Evolutionary conservation across 2,329 filamentous ascomycete genomes (phyloP), one percentile per base, ranked within the genome.

Genomic region (Stagonosporopsis vannaccii): DNA sequence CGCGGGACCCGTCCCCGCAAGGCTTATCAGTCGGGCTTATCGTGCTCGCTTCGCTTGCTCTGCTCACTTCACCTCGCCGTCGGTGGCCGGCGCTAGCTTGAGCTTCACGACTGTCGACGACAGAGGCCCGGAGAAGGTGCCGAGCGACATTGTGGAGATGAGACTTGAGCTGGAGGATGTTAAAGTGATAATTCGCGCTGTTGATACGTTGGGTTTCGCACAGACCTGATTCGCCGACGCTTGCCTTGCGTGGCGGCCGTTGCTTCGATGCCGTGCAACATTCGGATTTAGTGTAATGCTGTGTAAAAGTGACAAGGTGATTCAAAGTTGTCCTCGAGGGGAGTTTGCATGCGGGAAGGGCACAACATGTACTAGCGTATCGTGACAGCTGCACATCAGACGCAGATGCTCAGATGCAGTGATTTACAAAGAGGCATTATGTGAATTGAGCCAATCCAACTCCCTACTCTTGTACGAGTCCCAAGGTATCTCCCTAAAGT

Each of bases 401-500:
- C 37, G 15, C 5, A 25, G 37, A 37, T 15, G 43, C 17, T 22
- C 23, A 37, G 30, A 19, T 12, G 36, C 51, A 43, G 30, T 32
- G 30, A 17, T 9, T 36, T 11, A 28, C 42, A 35, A 26, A n/a
- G 35, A 52, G 33, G 48, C 37, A 57, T 57, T 57, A 46, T 13
- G 30, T 48, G 32, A 26, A 30, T 43, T 48, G n/a, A 32, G 26
- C 28, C 42, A 44, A 43, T 22, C 40, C 40, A 56, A 56, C 53
- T 40, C 53, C 50, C n/a, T 41, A 44, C 51, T 54, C 53, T 15
- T 41, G 36, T 47, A 23, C 32, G 55, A 53, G 55, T 49, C 60
- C 61, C 58, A 57, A 68, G 65, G 65, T 68, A 66, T 68, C 65
- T 66, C 48, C 59, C 56, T 59, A 62, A 53, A 49, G 48, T 51